Evolutionary conservation across 805 yeast genomes (phyloP), one percentile per base, ranked within the genome.

Genomic region (Hanseniaspora thailandica): DNA sequence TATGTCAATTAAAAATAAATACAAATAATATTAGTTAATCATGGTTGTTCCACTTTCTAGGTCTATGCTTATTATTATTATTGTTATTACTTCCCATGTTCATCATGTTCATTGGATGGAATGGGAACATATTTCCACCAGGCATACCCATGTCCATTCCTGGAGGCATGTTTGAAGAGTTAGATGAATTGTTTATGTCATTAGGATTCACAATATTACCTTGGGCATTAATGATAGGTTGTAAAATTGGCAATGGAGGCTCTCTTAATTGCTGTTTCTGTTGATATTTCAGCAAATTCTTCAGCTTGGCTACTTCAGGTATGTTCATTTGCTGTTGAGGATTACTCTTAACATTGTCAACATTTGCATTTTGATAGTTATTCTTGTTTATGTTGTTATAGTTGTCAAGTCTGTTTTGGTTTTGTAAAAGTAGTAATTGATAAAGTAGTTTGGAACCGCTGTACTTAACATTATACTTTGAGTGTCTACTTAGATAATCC

Each of bases 401-500:
- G 8, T n/a, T 17, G 9, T 57, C 58, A 26, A 67, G 45, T 55
- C 65, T 65, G 4, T 69, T 69, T 49, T 67, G 69, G 50, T 65
- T 69, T 52, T 67, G 71, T 40, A 66, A 57, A 7, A 64, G 54
- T 41, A 67, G 52, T 20, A 67, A 55, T 15, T 78, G 79, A 63
- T 79, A 80, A 75, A 86, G 77, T 20, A 86, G 71, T 62, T 84
- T 87, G 54, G 82, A 85, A 2, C 95, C 93, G 56, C 86, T 84
- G 69, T 80, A 89, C 56, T 84, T 89, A 5, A 82, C 81, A 53
- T 93, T 76, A 47, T 83, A 62, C 59, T 80, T 81, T 65, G 89
- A 96, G 63, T 89, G 96, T 65, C 86, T 87, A 40, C 81, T 74
- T 60, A 96, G 81, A 68, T 93, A 93, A 23, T 89, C 87, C 52